phyloP scores from a whole-genome alignment of 2,329 filamentous ascomycete species.

The Dothidotthia symphoricarpi region DNA sequence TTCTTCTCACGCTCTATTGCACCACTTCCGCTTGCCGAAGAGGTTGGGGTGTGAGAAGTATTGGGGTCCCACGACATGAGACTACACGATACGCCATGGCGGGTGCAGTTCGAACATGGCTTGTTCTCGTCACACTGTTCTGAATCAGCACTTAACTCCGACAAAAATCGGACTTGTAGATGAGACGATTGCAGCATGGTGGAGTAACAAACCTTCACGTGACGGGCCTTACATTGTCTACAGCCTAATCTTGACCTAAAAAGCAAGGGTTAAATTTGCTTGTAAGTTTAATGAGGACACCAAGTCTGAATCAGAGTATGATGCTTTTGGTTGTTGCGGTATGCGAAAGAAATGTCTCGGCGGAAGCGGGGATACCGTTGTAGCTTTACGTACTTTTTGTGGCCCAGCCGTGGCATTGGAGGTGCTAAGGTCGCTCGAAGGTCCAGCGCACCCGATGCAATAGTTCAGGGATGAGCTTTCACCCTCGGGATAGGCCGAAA shows the following conservation, averaged over 20 bases:
- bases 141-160: conserved; percentile 10
- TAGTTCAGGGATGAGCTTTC: conserved; percentile 8
- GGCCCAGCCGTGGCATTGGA: conserved; percentile 38
- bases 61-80: conserved; percentile 29
- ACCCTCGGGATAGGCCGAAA: conserved; percentile 8
- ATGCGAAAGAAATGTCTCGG: too few species aligned
- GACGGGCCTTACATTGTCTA: conserved; percentile 39
- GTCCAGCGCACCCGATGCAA: conserved; percentile 9
- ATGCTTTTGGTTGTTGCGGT: too few species aligned
- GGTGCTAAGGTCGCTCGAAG: conserved; percentile 1
- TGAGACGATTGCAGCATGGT: too few species aligned
- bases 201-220: conserved; percentile 36
- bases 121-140: conserved; percentile 41
- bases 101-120: conserved; percentile 40
- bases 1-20: conserved; percentile 15
- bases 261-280: conserved; percentile 3
- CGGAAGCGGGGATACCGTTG: conserved; percentile 4
- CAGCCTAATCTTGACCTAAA: conserved; percentile 30
- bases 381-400: conserved; percentile 37
- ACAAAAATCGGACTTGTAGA: too few species aligned
- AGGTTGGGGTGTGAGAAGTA: conserved; percentile 13
- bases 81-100: conserved; percentile 40
- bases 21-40: conserved; percentile 11
- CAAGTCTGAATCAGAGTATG: too few species aligned
- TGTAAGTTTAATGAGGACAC: too few species aligned